phyloP scores from a whole-genome alignment of 768 basidiomycete species.

The Trametes cubensis region DNA sequence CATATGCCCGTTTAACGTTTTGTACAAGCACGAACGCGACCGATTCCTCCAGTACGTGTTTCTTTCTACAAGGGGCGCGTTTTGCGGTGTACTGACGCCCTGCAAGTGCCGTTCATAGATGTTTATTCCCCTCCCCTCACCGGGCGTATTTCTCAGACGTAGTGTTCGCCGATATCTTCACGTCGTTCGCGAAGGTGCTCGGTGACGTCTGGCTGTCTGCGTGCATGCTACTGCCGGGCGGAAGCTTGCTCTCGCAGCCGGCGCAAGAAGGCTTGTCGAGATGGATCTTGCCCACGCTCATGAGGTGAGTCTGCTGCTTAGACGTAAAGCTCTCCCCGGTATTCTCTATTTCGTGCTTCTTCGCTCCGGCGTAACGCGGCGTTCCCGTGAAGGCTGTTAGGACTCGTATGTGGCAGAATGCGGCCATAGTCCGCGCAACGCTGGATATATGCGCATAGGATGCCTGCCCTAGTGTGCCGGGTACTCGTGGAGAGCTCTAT shows the following conservation, averaged over 20 bases:
- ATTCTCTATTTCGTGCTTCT: background rate
- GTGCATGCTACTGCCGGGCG: conserved; percentile 84
- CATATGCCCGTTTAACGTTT: conserved; percentile 66
- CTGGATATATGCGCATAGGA: background rate
- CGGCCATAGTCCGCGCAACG: background rate
- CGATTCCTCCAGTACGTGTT: conserved; percentile 74
- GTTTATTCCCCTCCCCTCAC: conserved; percentile 64
- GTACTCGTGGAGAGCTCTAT: no score
- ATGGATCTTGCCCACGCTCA: conserved; percentile 81
- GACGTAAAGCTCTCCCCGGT: background rate
- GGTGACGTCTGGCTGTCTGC: conserved; percentile 92
- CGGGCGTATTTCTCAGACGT: conserved; percentile 89
- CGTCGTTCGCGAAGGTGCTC: conserved; percentile 95
- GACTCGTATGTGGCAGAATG: no score
- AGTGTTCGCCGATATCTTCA: conserved; percentile 92
- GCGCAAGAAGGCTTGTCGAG: conserved; percentile 61
- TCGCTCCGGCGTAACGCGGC: background rate
- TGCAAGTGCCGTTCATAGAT: conserved; percentile 71
- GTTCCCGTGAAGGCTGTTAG: background rate
- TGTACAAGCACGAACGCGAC: conserved; percentile 72
- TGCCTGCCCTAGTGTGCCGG: no score
- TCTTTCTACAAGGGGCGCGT: background rate
- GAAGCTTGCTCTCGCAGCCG: conserved; percentile 70
- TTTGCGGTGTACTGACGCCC: background rate
- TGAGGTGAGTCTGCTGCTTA: conserved; percentile 62